Evolutionary conservation across 2,329 filamentous ascomycete genomes (phyloP).

Genomic region (Proliferodiscus dingleyae): DNA sequence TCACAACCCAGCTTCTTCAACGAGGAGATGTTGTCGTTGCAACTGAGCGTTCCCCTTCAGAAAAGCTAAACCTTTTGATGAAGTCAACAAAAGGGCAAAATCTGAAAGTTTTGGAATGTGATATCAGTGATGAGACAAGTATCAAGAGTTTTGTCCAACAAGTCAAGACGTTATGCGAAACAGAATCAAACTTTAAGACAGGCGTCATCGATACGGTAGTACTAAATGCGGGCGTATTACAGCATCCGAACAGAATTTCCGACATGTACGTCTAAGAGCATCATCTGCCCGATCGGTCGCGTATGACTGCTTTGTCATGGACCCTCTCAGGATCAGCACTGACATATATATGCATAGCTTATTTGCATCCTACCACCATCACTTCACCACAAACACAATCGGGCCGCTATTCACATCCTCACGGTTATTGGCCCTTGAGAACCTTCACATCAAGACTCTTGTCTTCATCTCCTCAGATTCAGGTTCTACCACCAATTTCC

Average conservation of each 20-base stretch:
- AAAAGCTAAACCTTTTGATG: slow-evolving; percentile 34
- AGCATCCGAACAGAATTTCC: slow-evolving; percentile 43
- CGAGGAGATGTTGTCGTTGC: slow-evolving; percentile 41
- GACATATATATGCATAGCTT: slow-evolving; percentile 33
- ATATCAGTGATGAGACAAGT: slow-evolving; percentile 47
- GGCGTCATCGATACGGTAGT: slow-evolving; percentile 43
- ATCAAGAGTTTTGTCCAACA: slow-evolving; percentile 34
- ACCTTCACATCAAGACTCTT: slow-evolving; percentile 34
- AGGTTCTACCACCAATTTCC: slow-evolving; percentile 46
- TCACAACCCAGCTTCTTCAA: slow-evolving; percentile 37
- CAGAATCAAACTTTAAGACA: slow-evolving; percentile 12
- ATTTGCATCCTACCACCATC: slow-evolving; percentile 48
- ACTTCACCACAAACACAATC: slow-evolving; percentile 53
- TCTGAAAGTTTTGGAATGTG: slow-evolving; percentile 37
- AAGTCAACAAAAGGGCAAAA: slow-evolving; percentile 36
- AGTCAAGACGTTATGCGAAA: slow-evolving; percentile 11
- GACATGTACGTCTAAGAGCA: slow-evolving; percentile 40
- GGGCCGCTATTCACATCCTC: slow-evolving; percentile 54
- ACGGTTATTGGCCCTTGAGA: slow-evolving; percentile 39
- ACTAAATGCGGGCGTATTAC: slow-evolving; percentile 51
- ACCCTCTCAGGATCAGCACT: not conserved
- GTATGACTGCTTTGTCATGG: too few species aligned
- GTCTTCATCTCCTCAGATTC: slow-evolving; percentile 55
- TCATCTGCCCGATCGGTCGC: too few species aligned
- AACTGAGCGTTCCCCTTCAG: slow-evolving; percentile 38